These are phyloP conservation scores for Dunaliella salina DNA, from an alignment of 163 green algal species.

Conservation along the genomic window DNA sequence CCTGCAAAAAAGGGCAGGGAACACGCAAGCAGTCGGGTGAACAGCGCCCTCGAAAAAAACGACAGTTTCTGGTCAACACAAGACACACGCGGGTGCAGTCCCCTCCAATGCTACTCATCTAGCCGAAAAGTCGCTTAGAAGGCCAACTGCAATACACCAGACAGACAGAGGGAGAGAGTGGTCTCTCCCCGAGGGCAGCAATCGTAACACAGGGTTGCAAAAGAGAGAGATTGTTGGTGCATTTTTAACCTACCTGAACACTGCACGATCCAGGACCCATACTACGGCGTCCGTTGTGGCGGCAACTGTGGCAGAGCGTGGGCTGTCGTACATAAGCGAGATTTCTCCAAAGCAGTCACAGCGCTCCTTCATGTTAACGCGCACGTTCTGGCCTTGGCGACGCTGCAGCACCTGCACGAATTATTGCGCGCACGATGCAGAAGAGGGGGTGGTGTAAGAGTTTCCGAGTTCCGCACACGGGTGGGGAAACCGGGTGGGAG, in stretches of 20 bases:
- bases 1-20: conserved; percentile 28
- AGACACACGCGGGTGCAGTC: too few relatives aligned
- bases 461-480: background rate
- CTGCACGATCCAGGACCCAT: conserved; percentile 83
- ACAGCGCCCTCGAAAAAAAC: too few relatives aligned
- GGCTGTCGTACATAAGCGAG: conserved; percentile 84
- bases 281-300: conserved; percentile 76
- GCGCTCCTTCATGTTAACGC: conserved; percentile 82
- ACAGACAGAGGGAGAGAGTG: too few relatives aligned
- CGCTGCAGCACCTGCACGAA: conserved; percentile 62
- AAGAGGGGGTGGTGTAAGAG: background rate
- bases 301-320: conserved; percentile 80
- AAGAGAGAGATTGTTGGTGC: too few relatives aligned
- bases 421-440: background rate
- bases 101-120: too few relatives aligned
- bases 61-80: too few relatives aligned
- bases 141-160: too few relatives aligned
- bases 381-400: conserved; percentile 73
- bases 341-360: conserved; percentile 92
- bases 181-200: too few relatives aligned
- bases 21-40: background rate
- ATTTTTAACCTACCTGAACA: conserved; percentile 62
- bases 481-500: background rate
- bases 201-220: too few relatives aligned
- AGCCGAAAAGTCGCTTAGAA: too few relatives aligned